A percentile compares a stretch with the other conserved stretches of the same genome.
These are phyloP conservation scores for Quercus aquifolioides DNA, from an alignment of 306 rosid species.

Conservation along the genomic window DNA sequence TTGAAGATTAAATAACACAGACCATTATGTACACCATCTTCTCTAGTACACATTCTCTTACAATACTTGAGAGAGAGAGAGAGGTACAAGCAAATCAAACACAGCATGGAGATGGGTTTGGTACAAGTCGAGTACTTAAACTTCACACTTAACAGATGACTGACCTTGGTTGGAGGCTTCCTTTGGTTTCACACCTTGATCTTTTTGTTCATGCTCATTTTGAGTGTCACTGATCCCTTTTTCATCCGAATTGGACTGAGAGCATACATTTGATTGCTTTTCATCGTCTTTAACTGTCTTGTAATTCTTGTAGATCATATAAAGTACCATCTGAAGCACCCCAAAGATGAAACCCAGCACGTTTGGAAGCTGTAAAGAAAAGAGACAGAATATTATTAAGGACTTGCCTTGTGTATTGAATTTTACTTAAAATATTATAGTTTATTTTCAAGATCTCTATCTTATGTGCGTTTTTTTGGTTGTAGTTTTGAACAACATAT, in stretches of 20 bases:
- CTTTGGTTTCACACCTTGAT: neutral
- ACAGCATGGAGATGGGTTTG: neutral
- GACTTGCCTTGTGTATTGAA: too few relatives aligned
- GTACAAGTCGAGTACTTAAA: neutral
- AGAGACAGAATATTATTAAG: neutral
- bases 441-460: neutral
- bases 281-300: conserved; percentile 26
- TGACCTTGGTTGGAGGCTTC: neutral
- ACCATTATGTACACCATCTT: neutral
- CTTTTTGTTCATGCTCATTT: neutral
- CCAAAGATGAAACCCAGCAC: conserved; percentile 73
- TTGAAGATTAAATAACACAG: neutral
- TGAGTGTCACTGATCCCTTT: neutral
- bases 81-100: neutral
- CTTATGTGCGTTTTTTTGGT: too few relatives aligned
- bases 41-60: too few relatives aligned
- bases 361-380: conserved; percentile 74
- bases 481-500: too few relatives aligned
- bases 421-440: neutral
- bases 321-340: conserved; percentile 68
- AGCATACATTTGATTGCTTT: conserved; percentile 38
- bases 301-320: conserved; percentile 47
- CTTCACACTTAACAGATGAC: neutral
- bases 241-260: neutral
- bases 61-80: too few relatives aligned